Evolutionary conservation across 1,284 basidiomycete species (phyloP), one percentile per base, ranked within the genome.

Genomic region (Marasmius tenuissimus): DNA sequence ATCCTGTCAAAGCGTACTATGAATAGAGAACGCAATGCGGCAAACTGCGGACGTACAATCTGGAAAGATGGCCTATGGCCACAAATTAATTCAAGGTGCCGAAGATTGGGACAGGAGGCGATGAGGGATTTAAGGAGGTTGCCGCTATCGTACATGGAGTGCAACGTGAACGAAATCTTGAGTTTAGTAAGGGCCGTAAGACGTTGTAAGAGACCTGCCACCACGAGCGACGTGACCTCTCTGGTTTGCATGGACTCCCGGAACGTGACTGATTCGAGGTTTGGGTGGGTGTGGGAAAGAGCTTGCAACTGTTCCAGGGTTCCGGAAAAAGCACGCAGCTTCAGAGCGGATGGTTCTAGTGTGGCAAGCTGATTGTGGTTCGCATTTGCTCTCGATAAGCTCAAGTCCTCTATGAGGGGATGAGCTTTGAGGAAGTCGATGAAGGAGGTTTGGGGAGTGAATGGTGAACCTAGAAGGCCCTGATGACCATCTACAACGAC

Each of bases 131-230:
- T 83, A 50, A 91, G 76, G 57, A 90, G 75, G 64, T 85, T 85
- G 38, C 84, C 85, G 67, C 87, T 86, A 67, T 91, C 89, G 67
- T 90, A 90, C 66, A 86, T 85, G 4, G 87, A 87, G 66, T 90
- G 86, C 53, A 91, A 79, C 47, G 81, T 80, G 69, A 91, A 91
- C 16, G 83, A 77, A 55, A 91, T 81, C 59, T 80, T 84, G 60
- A 91, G 76, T 40, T 83, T 79, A 18, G 75, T 80, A 27, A 91
- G 78, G 6, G 76, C 75, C n/a, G 79, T 78, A 18, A 90, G 67
- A 50, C 79, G 78, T 62, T 81, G 77, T 27, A 91, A 77, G 34
- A 87, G 75, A 42, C 78, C 78, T 3, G 85, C 81, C 2, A 91
- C 78, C 8, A 83, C 77, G 35, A 87, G 76, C 1, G 86, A 83